Base-by-base conservation (phyloP, 768 basidiomycete species). In the Lyophyllum shimeji region DNA sequence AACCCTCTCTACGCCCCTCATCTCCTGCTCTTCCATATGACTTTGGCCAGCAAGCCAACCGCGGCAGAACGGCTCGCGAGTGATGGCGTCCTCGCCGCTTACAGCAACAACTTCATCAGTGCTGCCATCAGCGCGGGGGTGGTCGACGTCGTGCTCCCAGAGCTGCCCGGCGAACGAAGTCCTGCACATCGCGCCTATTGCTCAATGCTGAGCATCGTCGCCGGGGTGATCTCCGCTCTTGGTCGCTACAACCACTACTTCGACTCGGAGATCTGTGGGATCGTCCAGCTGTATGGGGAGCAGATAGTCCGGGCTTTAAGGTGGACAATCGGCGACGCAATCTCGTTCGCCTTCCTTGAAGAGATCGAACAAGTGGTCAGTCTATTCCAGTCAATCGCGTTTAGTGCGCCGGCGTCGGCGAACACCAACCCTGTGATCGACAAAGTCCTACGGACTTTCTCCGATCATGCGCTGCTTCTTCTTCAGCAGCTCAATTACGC, bases 401-500 rank as follows among this genome's bases (percentile, higher is more conserved):
- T 77, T 57, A 84, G 80, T 56, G 74, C 77, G 37, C 77, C 82
- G 44, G 65, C 74, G 24, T 65, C 77, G 18, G 69, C 76, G 17
- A 79, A 76, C 62, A 59, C 75, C 47, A 78, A 81, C 58, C 74
- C 77, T 6, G 80, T 80, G 2, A 78, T 86, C 17, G 79, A 79
- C 50, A 85, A 82, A 61, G 82, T 93, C 6, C 76, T 94, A 42
- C 77, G 79, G 0, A 83, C 82, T 17, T 94, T 92, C 68, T 82
- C 85, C 2, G 76, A 76, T 0, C 84, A 83, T 57, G 85, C 88
- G 0, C 71, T 95, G 18, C 75, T 84, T 29, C 82, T 96, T 23
- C 76, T 97, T 0, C 93, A 94, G 65, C 90, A 94, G 60, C 72
- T 97, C 58, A 95, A 94, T 69, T 94, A 95, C 60, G 90, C 92